A percentile compares a stretch with the other conserved stretches of the same genome.
Evolutionary conservation across 768 basidiomycete genomes (phyloP).

Genomic region (Pisolithus orientalis): DNA sequence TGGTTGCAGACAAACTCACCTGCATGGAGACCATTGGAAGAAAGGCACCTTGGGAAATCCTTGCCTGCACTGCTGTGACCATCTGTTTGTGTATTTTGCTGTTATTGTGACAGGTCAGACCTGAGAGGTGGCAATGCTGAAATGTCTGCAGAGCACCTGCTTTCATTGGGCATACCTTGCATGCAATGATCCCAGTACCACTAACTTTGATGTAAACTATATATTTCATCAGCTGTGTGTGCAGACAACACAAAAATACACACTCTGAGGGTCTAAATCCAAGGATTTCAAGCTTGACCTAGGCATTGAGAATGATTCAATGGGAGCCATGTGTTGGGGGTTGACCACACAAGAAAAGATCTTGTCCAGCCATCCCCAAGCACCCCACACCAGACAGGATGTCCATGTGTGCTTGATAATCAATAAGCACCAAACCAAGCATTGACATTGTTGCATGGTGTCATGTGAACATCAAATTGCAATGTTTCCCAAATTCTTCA

Average conservation of each 20-base stretch:
- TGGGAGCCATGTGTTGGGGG: neutral
- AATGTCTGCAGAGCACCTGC: neutral
- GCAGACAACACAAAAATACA: neutral
- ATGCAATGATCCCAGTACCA: neutral
- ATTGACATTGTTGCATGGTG: too few relatives aligned
- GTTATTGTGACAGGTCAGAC: neutral
- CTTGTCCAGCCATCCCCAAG: too few relatives aligned
- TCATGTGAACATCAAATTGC: too few relatives aligned
- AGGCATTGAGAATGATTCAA: neutral
- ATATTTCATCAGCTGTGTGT: neutral
- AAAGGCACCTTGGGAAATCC: neutral
- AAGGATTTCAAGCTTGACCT: neutral
- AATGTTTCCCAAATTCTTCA: too few relatives aligned
- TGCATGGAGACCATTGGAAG: neutral
- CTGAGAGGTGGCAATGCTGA: neutral
- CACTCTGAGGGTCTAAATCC: neutral
- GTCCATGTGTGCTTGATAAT: too few relatives aligned
- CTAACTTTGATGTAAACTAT: slow-evolving; percentile 1
- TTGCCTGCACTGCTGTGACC: neutral
- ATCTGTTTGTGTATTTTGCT: neutral
- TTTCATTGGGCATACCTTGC: neutral
- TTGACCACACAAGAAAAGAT: neutral
- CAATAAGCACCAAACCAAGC: too few relatives aligned
- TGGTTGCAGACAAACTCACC: neutral
- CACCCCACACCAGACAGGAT: too few relatives aligned